phyloP scores from a whole-genome alignment of 352 stramenopile species.

The Phytophthora europaea region DNA sequence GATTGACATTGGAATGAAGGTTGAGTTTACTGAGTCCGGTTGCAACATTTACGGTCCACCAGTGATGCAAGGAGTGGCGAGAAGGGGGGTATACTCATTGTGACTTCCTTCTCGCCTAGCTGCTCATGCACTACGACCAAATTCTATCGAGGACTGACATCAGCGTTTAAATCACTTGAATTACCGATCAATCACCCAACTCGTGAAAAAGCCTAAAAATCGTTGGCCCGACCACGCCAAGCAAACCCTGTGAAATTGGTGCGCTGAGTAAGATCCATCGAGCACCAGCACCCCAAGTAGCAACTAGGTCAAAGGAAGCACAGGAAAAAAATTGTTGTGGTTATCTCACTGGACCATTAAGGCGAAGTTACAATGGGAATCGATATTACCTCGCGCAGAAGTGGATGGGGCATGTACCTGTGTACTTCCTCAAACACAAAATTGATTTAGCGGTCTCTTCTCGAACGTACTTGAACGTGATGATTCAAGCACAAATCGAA shows the following conservation, averaged over 20 bases:
- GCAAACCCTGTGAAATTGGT: not conserved
- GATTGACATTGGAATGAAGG: not conserved
- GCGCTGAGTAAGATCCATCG: not conserved
- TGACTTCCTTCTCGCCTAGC: not conserved
- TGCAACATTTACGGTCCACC: not conserved
- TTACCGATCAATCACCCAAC: not conserved
- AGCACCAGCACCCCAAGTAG: too few species aligned
- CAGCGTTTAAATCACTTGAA: not conserved
- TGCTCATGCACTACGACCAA: not conserved
- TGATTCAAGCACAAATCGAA: constrained; percentile 1
- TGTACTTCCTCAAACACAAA: constrained; percentile 16
- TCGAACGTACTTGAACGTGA: not conserved
- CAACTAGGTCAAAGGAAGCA: too few species aligned
- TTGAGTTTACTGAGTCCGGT: not conserved
- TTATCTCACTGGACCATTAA: not conserved
- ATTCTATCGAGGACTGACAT: not conserved
- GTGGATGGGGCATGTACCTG: constrained; percentile 12
- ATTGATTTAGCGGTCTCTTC: constrained; percentile 5
- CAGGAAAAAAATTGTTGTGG: constrained; percentile 6
- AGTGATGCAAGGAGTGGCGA: not conserved
- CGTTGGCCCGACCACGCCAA: not conserved
- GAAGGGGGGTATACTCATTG: not conserved
- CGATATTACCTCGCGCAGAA: constrained; percentile 10
- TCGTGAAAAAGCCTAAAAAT: not conserved
- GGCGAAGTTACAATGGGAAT: constrained; percentile 19